Percentiles rank a stretch among this genome's conserved stretches.
phyloP scores from a whole-genome alignment of 495 filamentous ascomycete genomes.

The Tuber magnatum region DNA sequence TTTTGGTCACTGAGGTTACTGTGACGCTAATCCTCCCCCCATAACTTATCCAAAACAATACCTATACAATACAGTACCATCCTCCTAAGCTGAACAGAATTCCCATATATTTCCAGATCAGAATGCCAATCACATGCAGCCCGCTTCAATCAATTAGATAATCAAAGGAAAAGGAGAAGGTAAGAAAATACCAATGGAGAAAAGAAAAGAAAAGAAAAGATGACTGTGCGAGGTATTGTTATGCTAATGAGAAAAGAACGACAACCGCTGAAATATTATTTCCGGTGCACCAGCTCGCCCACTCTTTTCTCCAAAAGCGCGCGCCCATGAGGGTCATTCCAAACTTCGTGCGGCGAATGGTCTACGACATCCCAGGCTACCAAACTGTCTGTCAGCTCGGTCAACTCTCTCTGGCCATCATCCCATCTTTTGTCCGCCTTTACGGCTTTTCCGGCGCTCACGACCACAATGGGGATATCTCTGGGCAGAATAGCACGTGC shows the following conservation, averaged over 20 bases:
- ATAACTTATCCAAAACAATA: not conserved
- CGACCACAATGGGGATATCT: conserved; percentile 64
- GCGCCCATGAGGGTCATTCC: conserved; percentile 62
- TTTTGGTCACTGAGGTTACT: not conserved
- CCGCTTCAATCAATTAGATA: not conserved
- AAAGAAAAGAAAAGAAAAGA: not conserved
- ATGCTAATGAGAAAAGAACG: not conserved
- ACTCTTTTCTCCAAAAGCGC: conserved; percentile 64
- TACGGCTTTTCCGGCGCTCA: conserved; percentile 63
- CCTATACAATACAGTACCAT: not conserved
- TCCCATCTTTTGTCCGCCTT: conserved; percentile 63
- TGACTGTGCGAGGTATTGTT: not conserved
- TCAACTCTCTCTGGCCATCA: conserved; percentile 71
- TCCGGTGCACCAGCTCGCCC: conserved; percentile 49
- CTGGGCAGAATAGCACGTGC: conserved; percentile 67
- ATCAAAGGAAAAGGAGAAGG: not conserved
- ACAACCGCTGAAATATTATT: not conserved
- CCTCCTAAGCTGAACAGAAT: not conserved
- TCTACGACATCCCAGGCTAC: conserved; percentile 79
- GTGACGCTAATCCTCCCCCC: not conserved
- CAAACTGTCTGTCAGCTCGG: conserved; percentile 66
- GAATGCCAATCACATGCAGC: not conserved
- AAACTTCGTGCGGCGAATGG: conserved; percentile 79
- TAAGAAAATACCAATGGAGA: not conserved
- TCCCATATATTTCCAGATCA: not conserved